These are phyloP conservation scores for Cladosporium sp. DNA, from an alignment of 2,329 filamentous ascomycete genomes.

Conservation along the genomic window DNA sequence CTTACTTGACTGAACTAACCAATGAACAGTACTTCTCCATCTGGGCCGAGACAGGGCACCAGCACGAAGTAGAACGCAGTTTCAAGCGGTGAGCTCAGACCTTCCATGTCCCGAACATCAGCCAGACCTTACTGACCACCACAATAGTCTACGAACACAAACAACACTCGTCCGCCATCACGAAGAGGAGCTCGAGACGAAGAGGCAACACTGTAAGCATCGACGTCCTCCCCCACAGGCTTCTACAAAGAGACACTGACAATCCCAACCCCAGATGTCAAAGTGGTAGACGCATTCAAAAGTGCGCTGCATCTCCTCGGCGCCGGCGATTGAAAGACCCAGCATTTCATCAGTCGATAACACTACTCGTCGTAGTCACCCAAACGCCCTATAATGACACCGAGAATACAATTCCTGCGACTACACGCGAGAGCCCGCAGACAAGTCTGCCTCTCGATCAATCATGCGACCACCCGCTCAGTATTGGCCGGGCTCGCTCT, in stretches of 20 bases:
- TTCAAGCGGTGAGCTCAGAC: constrained; percentile 60
- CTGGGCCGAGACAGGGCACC: constrained; percentile 71
- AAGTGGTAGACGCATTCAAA: constrained; percentile 46
- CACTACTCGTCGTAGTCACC: constrained; percentile 80
- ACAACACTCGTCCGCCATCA: constrained; percentile 58
- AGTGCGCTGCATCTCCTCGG: constrained; percentile 46
- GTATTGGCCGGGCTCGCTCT: not conserved
- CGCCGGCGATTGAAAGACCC: constrained; percentile 2
- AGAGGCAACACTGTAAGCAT: constrained; percentile 79
- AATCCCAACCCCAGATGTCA: constrained; percentile 36
- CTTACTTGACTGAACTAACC: constrained; percentile 14
- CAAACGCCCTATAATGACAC: constrained; percentile 46
- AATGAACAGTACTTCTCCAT: constrained; percentile 65
- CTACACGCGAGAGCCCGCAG: too few relatives aligned
- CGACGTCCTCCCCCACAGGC: too few relatives aligned
- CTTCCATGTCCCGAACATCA: too few relatives aligned
- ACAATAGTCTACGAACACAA: constrained; percentile 67
- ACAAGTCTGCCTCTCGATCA: too few relatives aligned
- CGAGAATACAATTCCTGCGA: too few relatives aligned
- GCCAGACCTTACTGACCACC: constrained; percentile 2
- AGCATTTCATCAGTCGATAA: constrained; percentile 64
- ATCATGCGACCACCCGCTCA: too few relatives aligned
- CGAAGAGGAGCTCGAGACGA: constrained; percentile 38
- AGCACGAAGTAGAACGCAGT: constrained; percentile 71
- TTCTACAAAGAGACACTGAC: constrained; percentile 23